Base-by-base conservation (phyloP, 31 red algal genomes). In the Asparagopsis taxiformis region DNA sequence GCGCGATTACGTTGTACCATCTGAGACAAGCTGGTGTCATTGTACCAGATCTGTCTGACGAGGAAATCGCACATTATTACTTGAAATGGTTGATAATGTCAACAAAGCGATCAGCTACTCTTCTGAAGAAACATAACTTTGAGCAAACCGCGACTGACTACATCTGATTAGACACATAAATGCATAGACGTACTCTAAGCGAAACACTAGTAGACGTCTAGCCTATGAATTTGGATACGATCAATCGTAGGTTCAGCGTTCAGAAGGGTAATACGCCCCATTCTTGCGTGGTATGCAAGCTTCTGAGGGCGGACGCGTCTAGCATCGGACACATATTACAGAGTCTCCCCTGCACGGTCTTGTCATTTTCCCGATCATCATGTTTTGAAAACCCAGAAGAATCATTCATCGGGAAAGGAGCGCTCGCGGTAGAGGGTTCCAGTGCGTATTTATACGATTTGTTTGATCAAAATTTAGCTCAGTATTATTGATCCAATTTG, bases 1-100 rank as follows among this genome's bases (percentile, higher is more conserved):
- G 84, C 30, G 94, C 75, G 0, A 92, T 91, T 53, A 59, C 80
- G 21, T 74, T 97, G 39, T 92, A 82, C 72, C 88, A 97, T 74
- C 65, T 97, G 13, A 58, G 80, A 0, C 46, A 80, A 25, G 25
- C 32, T 21, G 94, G 94, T 35, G 46, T 80, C 5, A 89, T 97
- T 9, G 35, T 59, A 54, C 82, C 88, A 21, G 90, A 92, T 68
- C 64, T 97, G 31, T 21, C 51, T 22, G 79, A 77, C 31, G 89
- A 92, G 49, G 53, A 84, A 58, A 19, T 92, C 24, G 79, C 50
- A 32, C 57, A 92, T 6, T 65, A 93, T 7, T 97, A 97, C 44
- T 59, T 81, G 31, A 60, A 74, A 43, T 97, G 94, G 94, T 36
- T 97, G 19, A 39, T 97, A 11, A 76, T 87, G 65, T 88, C 84